These are phyloP conservation scores for Tagetes patula DNA, from an alignment of 129 eudicot genomes.

Conservation along the genomic window DNA sequence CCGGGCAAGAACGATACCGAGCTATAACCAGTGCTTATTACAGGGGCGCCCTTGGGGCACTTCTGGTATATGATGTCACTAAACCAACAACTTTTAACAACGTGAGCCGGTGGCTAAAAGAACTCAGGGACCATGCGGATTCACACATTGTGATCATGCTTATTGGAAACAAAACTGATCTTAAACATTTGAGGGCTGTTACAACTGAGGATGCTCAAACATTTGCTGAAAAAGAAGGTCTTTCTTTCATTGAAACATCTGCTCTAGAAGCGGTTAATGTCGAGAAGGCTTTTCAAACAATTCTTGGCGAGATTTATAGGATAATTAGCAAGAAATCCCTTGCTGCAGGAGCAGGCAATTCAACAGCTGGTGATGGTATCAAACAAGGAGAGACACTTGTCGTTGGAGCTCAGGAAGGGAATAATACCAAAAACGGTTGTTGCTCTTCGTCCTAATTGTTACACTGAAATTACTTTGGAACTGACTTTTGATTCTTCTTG, in stretches of 20 bases:
- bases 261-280: slow-evolving; percentile 82
- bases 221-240: slow-evolving; percentile 82
- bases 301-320: slow-evolving; percentile 74
- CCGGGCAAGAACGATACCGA: slow-evolving; percentile 81
- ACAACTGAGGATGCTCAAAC: slow-evolving; percentile 80
- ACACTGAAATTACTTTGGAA: not conserved
- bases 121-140: slow-evolving; percentile 82
- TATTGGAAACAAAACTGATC: slow-evolving; percentile 86
- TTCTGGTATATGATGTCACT: slow-evolving; percentile 75
- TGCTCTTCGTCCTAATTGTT: slow-evolving; percentile 51
- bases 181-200: slow-evolving; percentile 76
- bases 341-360: slow-evolving; percentile 47
- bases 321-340: slow-evolving; percentile 75
- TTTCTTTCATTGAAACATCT: slow-evolving; percentile 80
- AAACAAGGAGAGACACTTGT: slow-evolving; percentile 69
- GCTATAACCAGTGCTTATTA: slow-evolving; percentile 91
- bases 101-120: slow-evolving; percentile 85
- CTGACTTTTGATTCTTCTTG: slow-evolving; percentile 13
- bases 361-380: slow-evolving; percentile 31
- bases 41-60: slow-evolving; percentile 91
- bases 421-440: slow-evolving; percentile 55
- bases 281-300: slow-evolving; percentile 75
- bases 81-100: slow-evolving; percentile 83
- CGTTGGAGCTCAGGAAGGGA: slow-evolving; percentile 57
- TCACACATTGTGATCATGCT: slow-evolving; percentile 83